phyloP scores from a whole-genome alignment of 495 filamentous ascomycete species.

The Talaromyces liani region DNA sequence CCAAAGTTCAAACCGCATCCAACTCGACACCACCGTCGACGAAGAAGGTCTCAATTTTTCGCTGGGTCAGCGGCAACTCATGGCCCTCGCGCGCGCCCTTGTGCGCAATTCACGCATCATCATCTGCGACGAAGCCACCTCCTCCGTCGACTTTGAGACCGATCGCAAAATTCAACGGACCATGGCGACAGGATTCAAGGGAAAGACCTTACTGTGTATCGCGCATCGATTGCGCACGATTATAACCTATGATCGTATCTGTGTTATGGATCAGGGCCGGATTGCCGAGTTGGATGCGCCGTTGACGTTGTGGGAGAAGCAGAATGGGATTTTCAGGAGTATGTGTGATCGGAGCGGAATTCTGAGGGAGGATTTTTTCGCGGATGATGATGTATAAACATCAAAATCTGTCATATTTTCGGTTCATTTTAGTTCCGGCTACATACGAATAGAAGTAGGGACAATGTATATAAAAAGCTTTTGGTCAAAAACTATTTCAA shows the following conservation, averaged over 20 bases:
- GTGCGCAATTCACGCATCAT: slow-evolving; percentile 85
- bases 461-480: no score
- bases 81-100: slow-evolving; percentile 86
- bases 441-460: no score
- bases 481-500: not conserved
- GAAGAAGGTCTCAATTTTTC: slow-evolving; percentile 95
- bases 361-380: slow-evolving; percentile 58
- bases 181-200: slow-evolving; percentile 78
- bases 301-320: slow-evolving; percentile 54
- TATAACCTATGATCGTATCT: slow-evolving; percentile 90
- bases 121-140: slow-evolving; percentile 93
- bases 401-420: not conserved
- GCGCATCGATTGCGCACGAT: slow-evolving; percentile 91
- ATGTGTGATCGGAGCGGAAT: slow-evolving; percentile 96
- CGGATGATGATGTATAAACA: slow-evolving; percentile 1
- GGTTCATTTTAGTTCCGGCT: no score
- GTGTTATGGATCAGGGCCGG: slow-evolving; percentile 83
- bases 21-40: slow-evolving; percentile 79
- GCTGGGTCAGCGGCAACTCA: slow-evolving; percentile 90
- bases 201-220: slow-evolving; percentile 88
- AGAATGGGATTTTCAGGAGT: slow-evolving; percentile 69
- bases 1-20: slow-evolving; percentile 45
- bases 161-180: slow-evolving; percentile 92
- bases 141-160: slow-evolving; percentile 90
- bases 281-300: slow-evolving; percentile 86